A percentile compares a stretch with the other conserved stretches of the same genome.
phyloP scores from a whole-genome alignment of 306 rosid genomes.

The Trifolium dubium region DNA sequence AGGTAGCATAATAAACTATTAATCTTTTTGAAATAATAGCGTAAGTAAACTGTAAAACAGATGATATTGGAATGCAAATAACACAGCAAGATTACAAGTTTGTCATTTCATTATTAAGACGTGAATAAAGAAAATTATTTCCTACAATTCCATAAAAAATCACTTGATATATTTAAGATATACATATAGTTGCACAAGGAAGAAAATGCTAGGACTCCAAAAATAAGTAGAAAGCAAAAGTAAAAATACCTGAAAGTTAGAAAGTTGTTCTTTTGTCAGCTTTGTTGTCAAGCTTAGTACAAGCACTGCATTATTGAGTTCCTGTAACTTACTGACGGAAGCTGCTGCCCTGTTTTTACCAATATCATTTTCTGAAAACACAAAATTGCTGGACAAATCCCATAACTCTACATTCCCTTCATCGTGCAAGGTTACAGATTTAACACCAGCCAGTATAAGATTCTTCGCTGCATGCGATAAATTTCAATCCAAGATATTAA shows the following conservation, averaged over 20 bases:
- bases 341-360: conserved; percentile 87
- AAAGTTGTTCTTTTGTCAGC: conserved; percentile 71
- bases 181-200: not conserved
- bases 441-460: conserved; percentile 93
- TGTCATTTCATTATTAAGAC: conserved; percentile 3
- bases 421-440: conserved; percentile 91
- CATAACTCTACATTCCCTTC: conserved; percentile 83
- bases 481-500: not conserved
- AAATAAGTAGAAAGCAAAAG: conserved; percentile 1
- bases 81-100: not conserved
- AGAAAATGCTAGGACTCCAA: not conserved
- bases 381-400: conserved; percentile 85
- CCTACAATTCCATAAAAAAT: conserved; percentile 5
- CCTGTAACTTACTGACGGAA: conserved; percentile 83
- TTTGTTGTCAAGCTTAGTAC: conserved; percentile 62
- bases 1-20: not conserved
- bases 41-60: not conserved
- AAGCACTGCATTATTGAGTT: conserved; percentile 83
- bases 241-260: conserved; percentile 70
- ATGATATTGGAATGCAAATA: not conserved
- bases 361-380: conserved; percentile 75
- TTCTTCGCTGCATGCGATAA: conserved; percentile 74
- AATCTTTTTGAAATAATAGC: not conserved
- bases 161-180: conserved; percentile 13
- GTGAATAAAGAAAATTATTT: conserved; percentile 4